Evolutionary conservation across 495 filamentous ascomycete species (phyloP), one percentile per base, ranked within the genome.

Genomic region (Tuber umbilicatum): DNA sequence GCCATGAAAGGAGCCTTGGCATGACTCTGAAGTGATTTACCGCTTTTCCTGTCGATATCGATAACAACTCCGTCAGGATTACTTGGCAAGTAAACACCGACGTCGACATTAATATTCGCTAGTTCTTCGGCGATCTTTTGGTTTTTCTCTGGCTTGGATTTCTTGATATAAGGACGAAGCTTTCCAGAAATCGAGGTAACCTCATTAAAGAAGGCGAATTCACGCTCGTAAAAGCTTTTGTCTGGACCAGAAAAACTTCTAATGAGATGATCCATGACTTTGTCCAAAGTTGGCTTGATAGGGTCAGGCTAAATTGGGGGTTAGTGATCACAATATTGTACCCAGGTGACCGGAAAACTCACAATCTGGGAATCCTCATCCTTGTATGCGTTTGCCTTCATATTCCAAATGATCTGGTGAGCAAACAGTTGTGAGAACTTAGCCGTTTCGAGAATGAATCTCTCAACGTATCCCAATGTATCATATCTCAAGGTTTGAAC

Each of bases 371-470:
- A 92, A 75, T 98, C 93, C 77, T 99, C 94, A 79, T 99, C 96
- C 83, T 97, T 98, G 85, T 93, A 99, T 3, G 94, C 90, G 82
- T 99, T 99, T 35, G 96, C 96, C 82, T 97, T 97, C 91, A 99
- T 99, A 82, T 98, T 99, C 96, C 96, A 99, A 76, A 99, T 98
- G 75, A 99, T 97, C 75, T 99, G 96, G 83, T 99, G 96, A 10
- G 96, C 94, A 83, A 99, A 99, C 1, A 97, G 85, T 82, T 97
- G 96, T 38, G 94, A 97, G 80, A 95, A 92, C 78, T 94, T 94
- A 2, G 93, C 94, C 5, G 96, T 97, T 85, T 99, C 95, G 37
- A 97, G 86, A 42, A 98, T 98, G 78, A 97, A 98, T 75, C 95
- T 88, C 82, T 98, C 94, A 1, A 97, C 94, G 82, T 98, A 98